phyloP scores from a whole-genome alignment of 441 rosid genomes.

The Bocquillonia castaneifolia region DNA sequence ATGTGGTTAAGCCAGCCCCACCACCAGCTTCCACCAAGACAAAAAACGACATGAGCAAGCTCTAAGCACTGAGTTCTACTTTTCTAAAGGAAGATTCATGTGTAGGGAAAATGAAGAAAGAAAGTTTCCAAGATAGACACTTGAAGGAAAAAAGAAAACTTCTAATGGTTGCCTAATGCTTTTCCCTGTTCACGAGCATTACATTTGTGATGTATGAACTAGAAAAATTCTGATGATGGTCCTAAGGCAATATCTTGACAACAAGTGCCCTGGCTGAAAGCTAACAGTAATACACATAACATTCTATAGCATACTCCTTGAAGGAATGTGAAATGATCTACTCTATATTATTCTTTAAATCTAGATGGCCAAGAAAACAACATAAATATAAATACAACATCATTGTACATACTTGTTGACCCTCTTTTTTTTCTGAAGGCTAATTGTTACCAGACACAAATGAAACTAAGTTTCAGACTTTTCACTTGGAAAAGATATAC shows the following conservation, averaged over 20 bases:
- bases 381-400: not conserved
- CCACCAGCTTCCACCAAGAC: too few relatives aligned
- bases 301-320: not conserved
- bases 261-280: too few relatives aligned
- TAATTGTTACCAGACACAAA: too few relatives aligned
- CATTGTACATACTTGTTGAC: not conserved
- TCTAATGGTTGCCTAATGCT: not conserved
- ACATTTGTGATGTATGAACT: not conserved
- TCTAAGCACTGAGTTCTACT: too few relatives aligned
- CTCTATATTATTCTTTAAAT: not conserved
- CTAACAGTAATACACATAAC: not conserved
- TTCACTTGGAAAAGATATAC: constrained; percentile 31
- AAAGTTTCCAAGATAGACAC: too few relatives aligned
- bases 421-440: too few relatives aligned
- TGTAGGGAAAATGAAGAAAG: too few relatives aligned
- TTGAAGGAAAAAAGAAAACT: too few relatives aligned
- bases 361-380: not conserved
- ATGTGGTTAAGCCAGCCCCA: not conserved
- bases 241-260: not conserved
- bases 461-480: constrained; percentile 13
- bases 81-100: too few relatives aligned
- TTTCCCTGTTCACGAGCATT: not conserved
- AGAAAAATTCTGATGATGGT: not conserved
- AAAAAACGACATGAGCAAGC: too few relatives aligned
- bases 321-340: not conserved